A percentile compares a stretch with the other conserved stretches of the same genome.
Evolutionary conservation across 257 asterid genomes (phyloP).

Genomic region (Catharanthus roseus): DNA sequence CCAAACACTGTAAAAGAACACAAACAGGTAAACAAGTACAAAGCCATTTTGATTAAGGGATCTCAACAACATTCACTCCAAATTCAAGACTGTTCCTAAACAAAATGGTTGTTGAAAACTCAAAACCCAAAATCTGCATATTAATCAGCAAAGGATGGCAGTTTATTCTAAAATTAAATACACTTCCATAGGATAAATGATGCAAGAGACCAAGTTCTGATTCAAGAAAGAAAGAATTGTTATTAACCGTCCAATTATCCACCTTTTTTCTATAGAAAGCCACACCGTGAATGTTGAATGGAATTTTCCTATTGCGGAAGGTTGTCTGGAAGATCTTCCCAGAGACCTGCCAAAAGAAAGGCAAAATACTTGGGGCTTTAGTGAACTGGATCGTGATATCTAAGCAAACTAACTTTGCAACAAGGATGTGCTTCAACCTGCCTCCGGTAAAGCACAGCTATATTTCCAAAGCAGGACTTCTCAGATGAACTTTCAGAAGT

Average conservation of each 20-base stretch:
- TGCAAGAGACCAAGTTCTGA: not conserved
- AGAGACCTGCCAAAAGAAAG: slow-evolving; percentile 50
- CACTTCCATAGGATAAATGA: not conserved
- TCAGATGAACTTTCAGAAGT: slow-evolving; percentile 58
- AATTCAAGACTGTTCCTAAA: not conserved
- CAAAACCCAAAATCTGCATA: not conserved
- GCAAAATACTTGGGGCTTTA: not conserved
- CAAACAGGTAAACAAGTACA: not conserved
- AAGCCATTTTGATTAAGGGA: not conserved
- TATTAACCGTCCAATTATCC: not conserved
- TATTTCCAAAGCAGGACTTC: slow-evolving; percentile 55
- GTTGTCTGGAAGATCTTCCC: slow-evolving; percentile 88
- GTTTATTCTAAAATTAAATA: not conserved
- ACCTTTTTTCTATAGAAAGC: slow-evolving; percentile 99
- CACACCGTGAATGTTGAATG: slow-evolving; percentile 90
- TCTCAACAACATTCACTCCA: not conserved
- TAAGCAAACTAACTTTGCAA: slow-evolving; percentile 12
- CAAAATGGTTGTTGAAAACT: not conserved
- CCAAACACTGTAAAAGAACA: not conserved
- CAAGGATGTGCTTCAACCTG: slow-evolving; percentile 59
- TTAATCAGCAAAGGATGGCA: not conserved
- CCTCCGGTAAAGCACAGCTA: slow-evolving; percentile 92
- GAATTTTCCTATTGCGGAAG: slow-evolving; percentile 82
- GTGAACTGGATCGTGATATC: slow-evolving; percentile 9
- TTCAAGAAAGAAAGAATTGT: not conserved